Conservation (phyloP, 306 rosid species). For the Vachellia collinsii region DNA sequence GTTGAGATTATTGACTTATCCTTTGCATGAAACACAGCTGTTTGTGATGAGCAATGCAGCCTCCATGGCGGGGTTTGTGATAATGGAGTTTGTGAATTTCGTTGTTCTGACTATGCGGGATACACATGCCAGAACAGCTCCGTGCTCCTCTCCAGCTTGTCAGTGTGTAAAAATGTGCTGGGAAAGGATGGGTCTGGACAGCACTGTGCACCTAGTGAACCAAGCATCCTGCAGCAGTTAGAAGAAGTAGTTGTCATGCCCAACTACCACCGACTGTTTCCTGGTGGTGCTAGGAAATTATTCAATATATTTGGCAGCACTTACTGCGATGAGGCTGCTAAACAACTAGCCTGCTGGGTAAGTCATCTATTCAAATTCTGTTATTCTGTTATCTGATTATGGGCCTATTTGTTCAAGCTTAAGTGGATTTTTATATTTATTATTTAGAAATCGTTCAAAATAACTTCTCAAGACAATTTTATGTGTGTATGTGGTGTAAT, state of each 20-base stretch:
- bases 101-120: constrained; percentile 97
- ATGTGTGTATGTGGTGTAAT: too few species aligned
- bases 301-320: constrained; percentile 84
- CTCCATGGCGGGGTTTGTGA: constrained; percentile 99
- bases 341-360: constrained; percentile 98
- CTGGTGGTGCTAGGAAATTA: constrained; percentile 91
- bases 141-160: constrained; percentile 73
- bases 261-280: constrained; percentile 89
- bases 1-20: constrained; percentile 28
- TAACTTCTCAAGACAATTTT: not conserved
- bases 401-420: not conserved
- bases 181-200: constrained; percentile 82
- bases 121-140: constrained; percentile 97
- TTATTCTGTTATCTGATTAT: not conserved
- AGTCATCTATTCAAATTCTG: constrained; percentile 27
- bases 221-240: constrained; percentile 89
- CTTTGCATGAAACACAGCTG: constrained; percentile 60
- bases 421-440: not conserved
- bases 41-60: constrained; percentile 98
- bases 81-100: constrained; percentile 95
- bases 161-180: constrained; percentile 75
- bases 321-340: constrained; percentile 89
- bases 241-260: constrained; percentile 98
- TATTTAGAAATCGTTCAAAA: not conserved
- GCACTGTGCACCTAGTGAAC: constrained; percentile 97